Evolutionary conservation across 2,329 filamentous ascomycete species (phyloP).

Genomic region (Colletotrichum sp.): DNA sequence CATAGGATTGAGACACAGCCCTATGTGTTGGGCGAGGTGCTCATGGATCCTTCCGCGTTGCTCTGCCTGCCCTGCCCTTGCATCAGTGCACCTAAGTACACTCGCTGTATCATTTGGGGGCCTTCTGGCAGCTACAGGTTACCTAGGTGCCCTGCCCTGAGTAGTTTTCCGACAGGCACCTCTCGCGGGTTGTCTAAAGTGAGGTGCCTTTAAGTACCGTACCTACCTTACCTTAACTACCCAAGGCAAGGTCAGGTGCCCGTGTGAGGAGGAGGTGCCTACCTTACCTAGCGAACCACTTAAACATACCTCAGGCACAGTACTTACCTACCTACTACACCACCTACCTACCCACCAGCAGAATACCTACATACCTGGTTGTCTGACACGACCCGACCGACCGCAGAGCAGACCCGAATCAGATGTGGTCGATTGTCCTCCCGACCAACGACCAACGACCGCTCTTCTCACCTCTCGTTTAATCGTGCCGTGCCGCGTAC

Average conservation of each 20-base stretch:
- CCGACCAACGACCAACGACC: neutral
- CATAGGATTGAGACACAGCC: no score
- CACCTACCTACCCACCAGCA: neutral
- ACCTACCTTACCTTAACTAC: neutral
- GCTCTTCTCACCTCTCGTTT: slow-evolving; percentile 4
- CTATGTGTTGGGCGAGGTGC: neutral
- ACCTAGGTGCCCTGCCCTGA: no score
- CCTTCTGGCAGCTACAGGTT: neutral
- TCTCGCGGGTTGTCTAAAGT: neutral
- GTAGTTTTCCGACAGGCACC: neutral
- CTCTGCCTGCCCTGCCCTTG: neutral
- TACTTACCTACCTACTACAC: neutral
- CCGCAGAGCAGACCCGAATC: neutral
- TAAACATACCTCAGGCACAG: neutral
- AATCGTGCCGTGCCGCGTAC: slow-evolving; percentile 2
- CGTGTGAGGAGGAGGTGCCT: neutral
- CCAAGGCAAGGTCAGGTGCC: neutral
- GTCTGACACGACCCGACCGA: neutral
- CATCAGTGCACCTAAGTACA: neutral
- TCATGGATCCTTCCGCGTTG: neutral
- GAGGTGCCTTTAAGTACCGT: neutral
- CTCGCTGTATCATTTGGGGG: neutral
- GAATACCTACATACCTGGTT: neutral
- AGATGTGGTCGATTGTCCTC: neutral
- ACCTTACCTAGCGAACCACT: neutral